phyloP scores from a whole-genome alignment of 768 basidiomycete genomes.

The Dacryopinax spathularia region DNA sequence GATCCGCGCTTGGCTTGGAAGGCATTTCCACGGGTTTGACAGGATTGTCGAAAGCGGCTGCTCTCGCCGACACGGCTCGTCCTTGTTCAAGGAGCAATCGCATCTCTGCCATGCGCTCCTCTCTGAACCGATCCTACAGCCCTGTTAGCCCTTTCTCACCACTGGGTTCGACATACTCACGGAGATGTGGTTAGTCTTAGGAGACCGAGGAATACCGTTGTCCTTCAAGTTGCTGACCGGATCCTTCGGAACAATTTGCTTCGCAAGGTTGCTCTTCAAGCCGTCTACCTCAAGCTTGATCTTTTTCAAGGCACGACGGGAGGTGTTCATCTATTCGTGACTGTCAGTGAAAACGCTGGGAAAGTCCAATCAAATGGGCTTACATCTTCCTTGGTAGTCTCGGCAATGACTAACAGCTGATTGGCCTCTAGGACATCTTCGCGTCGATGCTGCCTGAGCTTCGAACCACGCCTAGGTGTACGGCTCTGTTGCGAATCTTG shows the following conservation, averaged over 20 bases:
- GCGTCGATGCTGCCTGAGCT: background rate
- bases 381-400: constrained; percentile 55
- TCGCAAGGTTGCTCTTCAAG: constrained; percentile 15
- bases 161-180: constrained; percentile 14
- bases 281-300: constrained; percentile 47
- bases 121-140: constrained; percentile 54
- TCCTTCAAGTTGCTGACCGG: constrained; percentile 11
- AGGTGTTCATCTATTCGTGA: constrained; percentile 46
- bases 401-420: constrained; percentile 34
- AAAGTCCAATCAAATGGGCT: constrained; percentile 17
- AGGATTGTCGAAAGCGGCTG: background rate
- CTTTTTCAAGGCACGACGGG: constrained; percentile 55
- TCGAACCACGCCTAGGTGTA: background rate
- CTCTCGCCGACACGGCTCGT: constrained; percentile 29
- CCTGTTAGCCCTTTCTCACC: constrained; percentile 19
- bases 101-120: constrained; percentile 74
- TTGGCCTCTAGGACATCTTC: constrained; percentile 14
- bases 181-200: constrained; percentile 22
- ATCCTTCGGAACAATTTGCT: constrained; percentile 12
- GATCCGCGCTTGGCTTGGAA: background rate
- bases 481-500: background rate
- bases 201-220: constrained; percentile 21
- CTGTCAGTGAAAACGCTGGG: background rate
- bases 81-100: constrained; percentile 52
- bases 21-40: background rate